Evolutionary conservation across 148 eudicot genomes (phyloP), one percentile per base, ranked within the genome.

Genomic region (Nyssa sinensis): DNA sequence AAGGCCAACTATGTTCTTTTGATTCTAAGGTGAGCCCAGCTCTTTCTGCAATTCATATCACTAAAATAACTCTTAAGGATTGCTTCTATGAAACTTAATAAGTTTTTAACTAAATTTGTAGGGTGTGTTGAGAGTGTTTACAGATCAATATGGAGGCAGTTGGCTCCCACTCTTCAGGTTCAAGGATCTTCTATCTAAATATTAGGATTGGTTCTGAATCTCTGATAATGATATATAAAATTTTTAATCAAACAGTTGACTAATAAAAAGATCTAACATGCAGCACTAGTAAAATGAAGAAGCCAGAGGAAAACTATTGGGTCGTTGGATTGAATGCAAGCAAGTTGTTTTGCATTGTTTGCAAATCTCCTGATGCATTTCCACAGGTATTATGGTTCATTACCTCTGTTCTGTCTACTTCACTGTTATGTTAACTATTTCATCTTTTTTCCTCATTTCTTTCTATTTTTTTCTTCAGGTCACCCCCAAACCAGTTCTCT

Each of bases 161-260:
- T 96, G 99, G 99, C 82, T 89, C 62, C 99, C 99, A 67, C 78
- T 96, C 55, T 96, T 96, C 88, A 93, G 99, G 99, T 96, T 71
- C 24, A 33, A 29, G n/a, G 21, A 61, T 55, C n/a, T n/a, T 72
- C 53, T 27, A 32, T 24, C 35, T 41, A 24, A 19, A 6, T 12
- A 63, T 49, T 35, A 67, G 32, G 25, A 25, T 60, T 55, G 71
- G 71, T 70, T 29, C 63, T 39, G 37, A n/a, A n/a, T n/a, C n/a
- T n/a, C 37, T 35, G 61, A 21, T 28, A 25, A 3, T 62, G 28
- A 25, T 14, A 9, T 70, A 37, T 37, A 4, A 3, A 37, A 3
- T 53, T 70, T 63, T 7, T 55, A 25, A 63, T 21, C 59, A 55
- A n/a, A 25, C 7, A 33, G 39, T 59, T 58, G 34, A 17, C 57